A percentile compares a stretch with the other conserved stretches of the same genome.
Evolutionary conservation across 805 yeast species (phyloP).

Genomic region (Teunomyces tritomae): DNA sequence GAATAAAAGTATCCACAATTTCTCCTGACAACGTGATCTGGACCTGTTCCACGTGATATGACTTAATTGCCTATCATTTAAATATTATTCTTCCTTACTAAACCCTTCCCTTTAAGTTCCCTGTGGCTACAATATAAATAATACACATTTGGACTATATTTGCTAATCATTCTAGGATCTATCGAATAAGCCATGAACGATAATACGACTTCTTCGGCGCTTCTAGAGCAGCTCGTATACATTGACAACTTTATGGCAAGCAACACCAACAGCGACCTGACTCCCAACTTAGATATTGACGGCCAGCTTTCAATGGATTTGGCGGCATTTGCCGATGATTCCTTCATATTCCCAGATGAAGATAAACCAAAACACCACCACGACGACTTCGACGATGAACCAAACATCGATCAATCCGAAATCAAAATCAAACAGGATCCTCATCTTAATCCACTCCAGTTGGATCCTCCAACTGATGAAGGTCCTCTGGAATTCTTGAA

Average conservation of each 20-base stretch:
- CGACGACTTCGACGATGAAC: constrained; percentile 14
- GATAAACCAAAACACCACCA: constrained; percentile 52
- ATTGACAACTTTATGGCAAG: constrained; percentile 64
- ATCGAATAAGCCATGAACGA: background rate
- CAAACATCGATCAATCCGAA: constrained; percentile 5
- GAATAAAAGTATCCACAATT: background rate
- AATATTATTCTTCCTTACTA: background rate
- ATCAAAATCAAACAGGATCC: constrained; percentile 1
- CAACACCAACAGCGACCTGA: constrained; percentile 23
- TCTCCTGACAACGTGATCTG: background rate
- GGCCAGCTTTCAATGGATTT: constrained; percentile 52
- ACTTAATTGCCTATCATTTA: background rate
- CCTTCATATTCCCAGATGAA: constrained; percentile 79
- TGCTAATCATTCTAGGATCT: background rate
- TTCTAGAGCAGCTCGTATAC: constrained; percentile 75
- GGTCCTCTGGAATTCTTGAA: constrained; percentile 2
- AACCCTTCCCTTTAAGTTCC: background rate
- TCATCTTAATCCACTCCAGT: background rate
- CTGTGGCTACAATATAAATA: background rate
- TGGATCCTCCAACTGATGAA: background rate
- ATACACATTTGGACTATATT: background rate
- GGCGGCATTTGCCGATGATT: constrained; percentile 80
- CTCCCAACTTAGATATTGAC: constrained; percentile 39
- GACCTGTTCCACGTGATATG: constrained; percentile 6
- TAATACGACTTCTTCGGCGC: constrained; percentile 34